A percentile compares a stretch with the other conserved stretches of the same genome.
These are phyloP conservation scores for Lolium multiflorum DNA, from an alignment of 176 grass and related monocot genomes.

Conservation along the genomic window DNA sequence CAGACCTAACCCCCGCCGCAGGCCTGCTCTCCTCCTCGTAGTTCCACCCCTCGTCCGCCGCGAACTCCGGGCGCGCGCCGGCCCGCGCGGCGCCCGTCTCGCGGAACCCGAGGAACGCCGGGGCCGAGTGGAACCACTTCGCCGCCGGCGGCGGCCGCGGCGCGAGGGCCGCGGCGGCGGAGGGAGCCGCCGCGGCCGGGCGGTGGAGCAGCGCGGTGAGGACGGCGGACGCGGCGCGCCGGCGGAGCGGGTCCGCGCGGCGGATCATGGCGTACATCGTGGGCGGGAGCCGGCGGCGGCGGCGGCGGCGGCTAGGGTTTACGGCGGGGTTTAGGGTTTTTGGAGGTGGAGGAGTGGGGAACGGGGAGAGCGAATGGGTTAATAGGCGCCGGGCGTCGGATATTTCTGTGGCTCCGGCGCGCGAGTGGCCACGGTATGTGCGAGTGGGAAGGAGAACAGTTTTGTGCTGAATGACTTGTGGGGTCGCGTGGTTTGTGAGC, in stretches of 20 bases:
- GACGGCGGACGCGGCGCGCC: conserved; percentile 28
- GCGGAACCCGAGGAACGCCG: conserved; percentile 61
- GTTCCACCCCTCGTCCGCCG: conserved; percentile 61
- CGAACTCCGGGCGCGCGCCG: conserved; percentile 46
- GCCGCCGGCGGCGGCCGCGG: background rate
- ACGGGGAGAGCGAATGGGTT: background rate
- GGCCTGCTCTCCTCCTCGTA: conserved; percentile 43
- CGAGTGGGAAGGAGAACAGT: fast-evolving
- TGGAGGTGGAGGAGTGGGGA: background rate
- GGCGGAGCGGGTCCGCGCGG: conserved; percentile 53
- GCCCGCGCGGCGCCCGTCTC: conserved; percentile 42
- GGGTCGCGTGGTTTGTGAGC: fast-evolving
- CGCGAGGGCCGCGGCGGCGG: background rate
- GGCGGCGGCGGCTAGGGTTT: conserved; percentile 56
- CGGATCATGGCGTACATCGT: conserved; percentile 60
- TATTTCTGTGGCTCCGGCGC: conserved; percentile 14
- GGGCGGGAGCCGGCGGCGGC: background rate
- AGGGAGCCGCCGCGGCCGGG: background rate
- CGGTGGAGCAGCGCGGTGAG: background rate
- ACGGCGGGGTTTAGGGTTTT: conserved; percentile 54
- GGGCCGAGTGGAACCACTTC: conserved; percentile 54
- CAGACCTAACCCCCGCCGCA: background rate
- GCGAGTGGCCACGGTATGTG: background rate
- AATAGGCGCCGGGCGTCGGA: conserved; percentile 12
- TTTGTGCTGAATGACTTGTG: background rate